These are phyloP conservation scores for Sophora flavescens DNA, from an alignment of 306 rosid species.

Conservation along the genomic window DNA sequence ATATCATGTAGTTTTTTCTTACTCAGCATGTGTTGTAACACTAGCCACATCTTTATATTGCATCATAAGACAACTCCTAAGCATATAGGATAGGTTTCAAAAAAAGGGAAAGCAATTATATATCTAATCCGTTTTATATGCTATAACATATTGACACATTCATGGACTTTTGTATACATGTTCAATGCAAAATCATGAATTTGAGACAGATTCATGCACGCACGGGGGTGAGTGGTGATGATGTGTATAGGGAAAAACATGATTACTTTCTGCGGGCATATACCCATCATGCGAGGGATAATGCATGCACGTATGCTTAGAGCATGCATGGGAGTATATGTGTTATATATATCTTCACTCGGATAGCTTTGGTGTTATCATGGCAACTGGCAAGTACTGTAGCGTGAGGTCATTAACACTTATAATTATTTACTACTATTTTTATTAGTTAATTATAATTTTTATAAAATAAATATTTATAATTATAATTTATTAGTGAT, in stretches of 20 bases:
- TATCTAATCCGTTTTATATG: neutral
- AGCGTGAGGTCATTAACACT: too few species aligned
- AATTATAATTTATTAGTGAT: too few species aligned
- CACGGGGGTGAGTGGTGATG: neutral
- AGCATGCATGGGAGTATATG: neutral
- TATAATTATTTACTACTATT: too few species aligned
- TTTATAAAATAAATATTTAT: too few species aligned
- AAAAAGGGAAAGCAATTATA: neutral
- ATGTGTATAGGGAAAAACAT: neutral
- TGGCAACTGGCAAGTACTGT: too few species aligned
- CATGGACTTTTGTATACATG: neutral
- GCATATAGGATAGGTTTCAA: neutral
- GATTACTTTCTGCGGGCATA: neutral
- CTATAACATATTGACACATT: neutral
- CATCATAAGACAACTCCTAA: neutral
- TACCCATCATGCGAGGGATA: neutral
- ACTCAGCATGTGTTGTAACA: neutral
- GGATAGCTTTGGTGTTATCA: neutral
- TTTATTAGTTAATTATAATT: too few species aligned
- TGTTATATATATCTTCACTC: neutral
- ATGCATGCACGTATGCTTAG: constrained; percentile 7
- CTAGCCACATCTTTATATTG: neutral
- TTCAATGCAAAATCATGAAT: neutral
- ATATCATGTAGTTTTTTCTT: neutral
- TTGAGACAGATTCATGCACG: neutral